Evolutionary conservation across 805 yeast species (phyloP), one percentile per base, ranked within the genome.

Genomic region (Schizosaccharomyces pombe): DNA sequence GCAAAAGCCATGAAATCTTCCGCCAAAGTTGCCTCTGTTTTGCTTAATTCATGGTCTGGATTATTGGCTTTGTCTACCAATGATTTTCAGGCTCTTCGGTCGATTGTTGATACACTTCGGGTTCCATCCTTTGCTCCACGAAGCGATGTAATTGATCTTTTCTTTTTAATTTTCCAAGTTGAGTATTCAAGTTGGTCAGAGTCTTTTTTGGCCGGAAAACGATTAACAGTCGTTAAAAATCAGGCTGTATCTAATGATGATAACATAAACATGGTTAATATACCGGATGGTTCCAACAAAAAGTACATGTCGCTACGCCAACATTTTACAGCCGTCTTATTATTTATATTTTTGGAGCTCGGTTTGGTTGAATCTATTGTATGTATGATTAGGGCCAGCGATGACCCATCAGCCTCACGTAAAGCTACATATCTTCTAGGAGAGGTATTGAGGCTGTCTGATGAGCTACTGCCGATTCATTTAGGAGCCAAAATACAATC

Each of bases 11-110:
- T 26, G 19, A 5, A 29, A 16, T 43, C 30, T 16, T 16, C 30
- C 11, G 30, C 30, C 11, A 43, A 43, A 43, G 26, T 43, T 14
- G 26, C 26, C 14, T 43, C 49, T 26, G 49, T 26, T 19, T 67
- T 84, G 26, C 65, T 89, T 52, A 82, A 84, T 57, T 72, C 78
- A 33, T 80, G 89, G 77, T 53, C 82, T 11, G 99, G 98, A 0
- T 61, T 86, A 9, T 72, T 80, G 57, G 75, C 80, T 14, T 75
- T 80, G 60, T 73, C 82, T 0, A 70, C 74, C 55, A 70, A 79
- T 58, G 67, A 77, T 56, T 79, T 76, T 57, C 67, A 69, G 55
- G 73, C 80, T 8, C 62, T 87, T 24, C 69, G 67, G 47, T 76
- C 77, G 54, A 67, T 87, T 30, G 66, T 87, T 2, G 65, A 71